Evolutionary conservation across 1,284 basidiomycete species (phyloP).

Genomic region (Cryptococcus maquisensis): DNA sequence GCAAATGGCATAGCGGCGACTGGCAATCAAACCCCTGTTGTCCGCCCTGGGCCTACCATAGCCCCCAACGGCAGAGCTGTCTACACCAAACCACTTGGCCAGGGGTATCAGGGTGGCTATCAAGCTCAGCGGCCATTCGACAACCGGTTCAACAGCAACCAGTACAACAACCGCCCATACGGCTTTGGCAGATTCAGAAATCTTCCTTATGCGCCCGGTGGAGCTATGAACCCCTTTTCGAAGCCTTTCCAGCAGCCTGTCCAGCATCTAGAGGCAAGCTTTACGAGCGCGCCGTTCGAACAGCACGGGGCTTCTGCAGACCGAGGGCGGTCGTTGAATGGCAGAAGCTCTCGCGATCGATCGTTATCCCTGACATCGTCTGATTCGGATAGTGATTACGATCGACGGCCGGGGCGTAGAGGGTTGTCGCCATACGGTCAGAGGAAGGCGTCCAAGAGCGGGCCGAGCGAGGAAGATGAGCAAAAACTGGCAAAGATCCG

Average conservation of each 20-base stretch:
- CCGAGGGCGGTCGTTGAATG: neutral
- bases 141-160: neutral
- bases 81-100: too few species aligned
- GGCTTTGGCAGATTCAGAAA: too few species aligned
- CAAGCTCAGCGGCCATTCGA: too few species aligned
- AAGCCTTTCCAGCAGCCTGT: neutral
- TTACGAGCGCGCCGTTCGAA: conserved; percentile 27
- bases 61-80: neutral
- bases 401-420: conserved; percentile 14
- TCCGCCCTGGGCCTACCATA: neutral
- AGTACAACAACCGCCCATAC: too few species aligned
- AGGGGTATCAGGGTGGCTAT: too few species aligned
- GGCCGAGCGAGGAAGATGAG: conserved; percentile 27
- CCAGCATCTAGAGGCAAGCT: conserved; percentile 25
- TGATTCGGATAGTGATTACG: conserved; percentile 31
- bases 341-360: neutral
- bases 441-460: conserved; percentile 4
- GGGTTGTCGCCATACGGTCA: conserved; percentile 14
- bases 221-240: too few species aligned
- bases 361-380: conserved; percentile 19
- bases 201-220: too few species aligned
- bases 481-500: conserved; percentile 27
- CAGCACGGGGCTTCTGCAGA: conserved; percentile 3
- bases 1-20: neutral
- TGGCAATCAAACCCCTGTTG: neutral